These are phyloP conservation scores for Astragalus membranaceus DNA, from an alignment of 306 rosid species.

Conservation along the genomic window DNA sequence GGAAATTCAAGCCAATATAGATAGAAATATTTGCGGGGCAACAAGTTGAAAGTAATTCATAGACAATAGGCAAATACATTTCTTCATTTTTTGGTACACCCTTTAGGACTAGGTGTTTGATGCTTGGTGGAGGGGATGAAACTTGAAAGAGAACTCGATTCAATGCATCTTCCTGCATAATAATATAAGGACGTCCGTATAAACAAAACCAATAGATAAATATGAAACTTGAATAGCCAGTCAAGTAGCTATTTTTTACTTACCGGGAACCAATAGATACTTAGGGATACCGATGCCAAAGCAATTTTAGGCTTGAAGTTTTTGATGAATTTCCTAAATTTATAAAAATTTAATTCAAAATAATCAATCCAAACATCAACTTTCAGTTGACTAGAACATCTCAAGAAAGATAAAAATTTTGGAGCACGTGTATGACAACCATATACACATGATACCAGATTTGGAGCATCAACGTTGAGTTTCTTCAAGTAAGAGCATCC, in stretches of 20 bases:
- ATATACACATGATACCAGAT: background rate
- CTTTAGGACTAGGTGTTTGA: too few species aligned
- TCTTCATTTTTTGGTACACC: background rate
- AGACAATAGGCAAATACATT: background rate
- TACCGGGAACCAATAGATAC: background rate
- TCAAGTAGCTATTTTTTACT: background rate
- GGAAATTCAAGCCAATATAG: background rate
- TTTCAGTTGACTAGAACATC: constrained; percentile 12
- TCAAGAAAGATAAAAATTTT: background rate
- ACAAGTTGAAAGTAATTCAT: constrained; percentile 9
- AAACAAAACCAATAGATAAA: too few species aligned
- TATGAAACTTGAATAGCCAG: too few species aligned
- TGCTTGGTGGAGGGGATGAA: too few species aligned
- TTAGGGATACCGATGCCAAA: background rate
- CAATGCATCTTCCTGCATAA: too few species aligned
- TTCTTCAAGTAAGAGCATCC: constrained; percentile 4
- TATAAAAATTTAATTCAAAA: background rate
- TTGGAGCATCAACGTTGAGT: constrained; percentile 19
- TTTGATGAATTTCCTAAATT: constrained; percentile 7
- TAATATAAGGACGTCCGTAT: too few species aligned
- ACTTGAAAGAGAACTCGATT: too few species aligned
- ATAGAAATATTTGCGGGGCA: background rate
- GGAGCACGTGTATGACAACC: background rate
- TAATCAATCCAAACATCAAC: background rate
- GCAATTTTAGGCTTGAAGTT: background rate